These are phyloP conservation scores for Cordyceps pruinosa DNA, from an alignment of 2,329 filamentous ascomycete genomes.

Conservation along the genomic window DNA sequence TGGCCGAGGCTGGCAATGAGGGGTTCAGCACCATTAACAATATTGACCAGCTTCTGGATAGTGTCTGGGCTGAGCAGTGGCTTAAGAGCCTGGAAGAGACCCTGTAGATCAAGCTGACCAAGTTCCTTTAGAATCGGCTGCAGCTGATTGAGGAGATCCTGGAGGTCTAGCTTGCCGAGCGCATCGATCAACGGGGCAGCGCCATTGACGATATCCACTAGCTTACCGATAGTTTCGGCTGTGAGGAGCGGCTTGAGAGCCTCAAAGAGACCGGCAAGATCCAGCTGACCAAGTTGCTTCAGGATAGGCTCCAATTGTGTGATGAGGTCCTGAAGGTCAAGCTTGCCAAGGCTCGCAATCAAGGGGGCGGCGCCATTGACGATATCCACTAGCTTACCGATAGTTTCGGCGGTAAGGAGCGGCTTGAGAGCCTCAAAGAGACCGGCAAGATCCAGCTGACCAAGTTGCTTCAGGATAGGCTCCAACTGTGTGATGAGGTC, in stretches of 20 bases:
- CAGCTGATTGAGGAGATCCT: conserved; percentile 20
- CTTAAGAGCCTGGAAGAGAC: conserved; percentile 13
- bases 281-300: conserved; percentile 17
- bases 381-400: conserved; percentile 11
- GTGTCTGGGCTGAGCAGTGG: conserved; percentile 4
- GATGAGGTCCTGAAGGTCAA: conserved; percentile 17
- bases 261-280: conserved; percentile 15
- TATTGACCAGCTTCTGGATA: neutral
- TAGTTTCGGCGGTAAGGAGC: conserved; percentile 6
- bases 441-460: conserved; percentile 15
- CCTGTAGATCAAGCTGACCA: conserved; percentile 16
- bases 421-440: conserved; percentile 15
- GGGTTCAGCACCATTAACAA: conserved; percentile 16
- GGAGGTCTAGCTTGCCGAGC: conserved; percentile 13
- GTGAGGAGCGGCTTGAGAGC: conserved; percentile 11
- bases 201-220: conserved; percentile 13
- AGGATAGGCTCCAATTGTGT: conserved; percentile 24
- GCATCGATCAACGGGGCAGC: conserved; percentile 14
- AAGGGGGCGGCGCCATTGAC: conserved; percentile 9
- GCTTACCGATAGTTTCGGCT: neutral
- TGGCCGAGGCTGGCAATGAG: conserved; percentile 13
- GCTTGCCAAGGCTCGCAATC: conserved; percentile 9
- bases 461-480: conserved; percentile 21
- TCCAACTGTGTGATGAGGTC: conserved; percentile 20
- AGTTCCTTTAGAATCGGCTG: conserved; percentile 22